Percentiles rank a stretch among this genome's conserved stretches.
phyloP scores from a whole-genome alignment of 495 filamentous ascomycete genomes.

The Venustampulla echinocandica region DNA sequence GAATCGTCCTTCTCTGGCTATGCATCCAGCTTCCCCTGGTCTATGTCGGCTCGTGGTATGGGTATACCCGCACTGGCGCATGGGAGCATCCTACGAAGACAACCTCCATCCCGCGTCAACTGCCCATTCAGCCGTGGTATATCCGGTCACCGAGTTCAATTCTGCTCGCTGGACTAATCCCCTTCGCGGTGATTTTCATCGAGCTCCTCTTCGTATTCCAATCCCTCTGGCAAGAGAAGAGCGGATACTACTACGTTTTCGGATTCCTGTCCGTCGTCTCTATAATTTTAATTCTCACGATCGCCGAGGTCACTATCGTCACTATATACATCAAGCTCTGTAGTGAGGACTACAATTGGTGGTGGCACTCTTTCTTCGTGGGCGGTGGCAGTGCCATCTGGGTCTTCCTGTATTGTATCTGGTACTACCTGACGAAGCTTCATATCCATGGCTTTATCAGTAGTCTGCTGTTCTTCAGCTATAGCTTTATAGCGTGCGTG shows the following conservation, averaged over 20 bases:
- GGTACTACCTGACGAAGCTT: slow-evolving; percentile 79
- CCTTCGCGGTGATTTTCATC: slow-evolving; percentile 90
- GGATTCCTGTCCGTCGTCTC: slow-evolving; percentile 76
- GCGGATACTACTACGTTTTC: slow-evolving; percentile 91
- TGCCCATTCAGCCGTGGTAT: slow-evolving; percentile 79
- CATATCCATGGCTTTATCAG: slow-evolving; percentile 78
- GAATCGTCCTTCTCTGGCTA: slow-evolving; percentile 73
- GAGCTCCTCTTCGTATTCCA: slow-evolving; percentile 90
- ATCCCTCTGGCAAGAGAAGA: slow-evolving; percentile 87
- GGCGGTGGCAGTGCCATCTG: slow-evolving; percentile 73
- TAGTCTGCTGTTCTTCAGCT: slow-evolving; percentile 78
- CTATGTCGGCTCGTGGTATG: slow-evolving; percentile 75
- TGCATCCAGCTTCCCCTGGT: slow-evolving; percentile 86
- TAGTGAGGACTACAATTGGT: slow-evolving; percentile 89
- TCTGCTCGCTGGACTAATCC: slow-evolving; percentile 71
- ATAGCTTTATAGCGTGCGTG: slow-evolving; percentile 67
- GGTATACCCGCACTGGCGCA: slow-evolving; percentile 53
- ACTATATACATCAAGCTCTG: slow-evolving; percentile 83
- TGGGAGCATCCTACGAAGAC: slow-evolving; percentile 92
- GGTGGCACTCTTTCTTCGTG: slow-evolving; percentile 86
- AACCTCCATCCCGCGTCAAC: slow-evolving; percentile 59
- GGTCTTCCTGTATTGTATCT: slow-evolving; percentile 80
- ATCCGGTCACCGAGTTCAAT: slow-evolving; percentile 51
- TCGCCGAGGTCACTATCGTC: slow-evolving; percentile 85
- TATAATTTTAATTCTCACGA: slow-evolving; percentile 65